Conservation (phyloP, 257 asterid genomes). For the Verbascum thapsus region DNA sequence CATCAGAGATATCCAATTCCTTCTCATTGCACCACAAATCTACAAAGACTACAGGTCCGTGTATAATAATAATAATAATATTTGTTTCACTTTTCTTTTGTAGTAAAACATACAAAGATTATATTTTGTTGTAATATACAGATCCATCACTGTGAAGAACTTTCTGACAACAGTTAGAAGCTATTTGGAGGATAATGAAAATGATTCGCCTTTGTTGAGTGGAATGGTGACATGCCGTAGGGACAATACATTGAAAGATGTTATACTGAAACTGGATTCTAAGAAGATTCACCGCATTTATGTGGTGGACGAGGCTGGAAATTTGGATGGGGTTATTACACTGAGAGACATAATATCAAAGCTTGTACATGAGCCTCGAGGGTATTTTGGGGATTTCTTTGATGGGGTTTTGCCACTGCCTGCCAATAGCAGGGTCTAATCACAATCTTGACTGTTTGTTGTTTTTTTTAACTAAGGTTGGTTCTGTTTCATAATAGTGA, state of each 20-base stretch:
- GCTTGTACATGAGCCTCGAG: slow-evolving; percentile 97
- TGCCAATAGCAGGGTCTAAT: slow-evolving; percentile 81
- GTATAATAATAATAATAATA: no score
- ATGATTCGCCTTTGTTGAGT: slow-evolving; percentile 45
- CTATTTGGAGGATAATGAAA: slow-evolving; percentile 49
- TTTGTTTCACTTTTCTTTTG: no score
- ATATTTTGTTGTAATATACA: no score
- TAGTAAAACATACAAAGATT: no score
- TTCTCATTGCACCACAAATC: slow-evolving; percentile 89
- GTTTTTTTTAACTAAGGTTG: not conserved
- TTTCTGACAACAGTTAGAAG: slow-evolving; percentile 70
- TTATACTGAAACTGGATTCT: slow-evolving; percentile 68
- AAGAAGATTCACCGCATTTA: slow-evolving; percentile 86
- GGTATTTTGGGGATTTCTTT: slow-evolving; percentile 97
- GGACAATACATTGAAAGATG: slow-evolving; percentile 65
- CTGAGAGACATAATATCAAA: slow-evolving; percentile 93
- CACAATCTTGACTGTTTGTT: slow-evolving; percentile 1
- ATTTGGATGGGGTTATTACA: slow-evolving; percentile 82
- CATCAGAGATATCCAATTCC: slow-evolving; percentile 94
- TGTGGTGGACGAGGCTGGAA: slow-evolving; percentile 67
- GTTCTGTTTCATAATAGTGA: slow-evolving; percentile 16
- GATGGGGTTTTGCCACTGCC: slow-evolving; percentile 97
- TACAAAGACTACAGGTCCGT: slow-evolving; percentile 82
- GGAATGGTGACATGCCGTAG: slow-evolving; percentile 80
- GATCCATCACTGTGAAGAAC: slow-evolving; percentile 89